A percentile compares a stretch with the other conserved stretches of the same genome.
Evolutionary conservation across 306 rosid genomes (phyloP).

Genomic region (Quercus suber): DNA sequence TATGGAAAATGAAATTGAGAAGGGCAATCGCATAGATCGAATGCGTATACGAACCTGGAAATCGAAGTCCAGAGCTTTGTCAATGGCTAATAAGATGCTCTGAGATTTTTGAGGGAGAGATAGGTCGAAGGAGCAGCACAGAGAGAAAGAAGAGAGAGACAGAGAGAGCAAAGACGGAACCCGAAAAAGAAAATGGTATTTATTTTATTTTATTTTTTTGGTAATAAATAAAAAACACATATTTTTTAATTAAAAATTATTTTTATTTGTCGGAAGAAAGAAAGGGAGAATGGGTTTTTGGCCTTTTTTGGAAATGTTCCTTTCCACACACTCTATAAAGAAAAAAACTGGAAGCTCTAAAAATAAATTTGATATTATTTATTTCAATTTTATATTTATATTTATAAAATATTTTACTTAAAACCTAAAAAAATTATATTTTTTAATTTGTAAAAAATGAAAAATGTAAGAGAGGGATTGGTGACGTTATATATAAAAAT

Average conservation of each 20-base stretch:
- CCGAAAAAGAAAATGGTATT: slow-evolving; percentile 41
- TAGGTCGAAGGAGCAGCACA: slow-evolving; percentile 49
- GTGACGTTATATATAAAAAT: background rate
- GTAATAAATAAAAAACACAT: background rate
- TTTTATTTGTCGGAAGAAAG: no score
- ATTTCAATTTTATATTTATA: no score
- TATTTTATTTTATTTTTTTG: background rate
- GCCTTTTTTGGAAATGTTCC: background rate
- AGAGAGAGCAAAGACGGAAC: slow-evolving; percentile 46
- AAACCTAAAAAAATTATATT: no score
- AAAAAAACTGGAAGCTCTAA: no score
- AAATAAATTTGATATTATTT: no score
- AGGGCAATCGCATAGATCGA: slow-evolving; percentile 51
- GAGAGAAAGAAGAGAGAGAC: slow-evolving; percentile 22
- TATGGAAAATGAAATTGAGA: slow-evolving; percentile 1
- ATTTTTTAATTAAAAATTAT: no score
- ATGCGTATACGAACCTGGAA: slow-evolving; percentile 64
- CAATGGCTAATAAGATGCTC: slow-evolving; percentile 51
- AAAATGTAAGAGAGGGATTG: background rate
- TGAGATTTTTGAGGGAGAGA: slow-evolving; percentile 53
- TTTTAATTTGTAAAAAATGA: no score
- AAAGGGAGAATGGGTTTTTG: no score
- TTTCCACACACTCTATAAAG: no score
- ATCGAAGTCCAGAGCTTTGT: slow-evolving; percentile 43
- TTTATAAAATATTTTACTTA: no score